Conservation (phyloP, 192 early-diverging fungal species). For the Coemansia sp. region DNA sequence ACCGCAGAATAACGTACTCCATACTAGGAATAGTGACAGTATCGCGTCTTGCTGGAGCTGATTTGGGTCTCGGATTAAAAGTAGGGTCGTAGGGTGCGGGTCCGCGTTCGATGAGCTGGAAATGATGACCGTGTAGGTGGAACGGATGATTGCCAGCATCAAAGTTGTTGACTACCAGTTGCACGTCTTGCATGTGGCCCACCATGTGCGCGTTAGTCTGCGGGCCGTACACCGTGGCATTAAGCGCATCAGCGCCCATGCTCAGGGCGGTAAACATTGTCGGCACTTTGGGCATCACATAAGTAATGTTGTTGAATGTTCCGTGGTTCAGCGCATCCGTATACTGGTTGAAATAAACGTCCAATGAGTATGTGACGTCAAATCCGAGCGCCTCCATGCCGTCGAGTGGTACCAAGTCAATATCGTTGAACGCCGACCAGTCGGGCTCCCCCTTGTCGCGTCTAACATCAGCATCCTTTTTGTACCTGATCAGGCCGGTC, state of each 20-base stretch:
- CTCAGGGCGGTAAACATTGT: conserved; percentile 67
- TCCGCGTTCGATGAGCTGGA: conserved; percentile 75
- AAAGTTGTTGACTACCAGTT: conserved; percentile 76
- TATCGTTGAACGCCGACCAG: conserved; percentile 62
- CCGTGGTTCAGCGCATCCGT: conserved; percentile 80
- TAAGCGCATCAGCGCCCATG: conserved; percentile 56
- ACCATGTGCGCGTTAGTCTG: conserved; percentile 66
- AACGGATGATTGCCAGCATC: conserved; percentile 76
- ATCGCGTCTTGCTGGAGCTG: conserved; percentile 72
- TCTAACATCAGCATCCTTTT: conserved; percentile 22
- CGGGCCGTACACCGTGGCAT: conserved; percentile 63
- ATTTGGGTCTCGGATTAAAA: conserved; percentile 41
- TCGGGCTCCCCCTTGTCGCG: conserved; percentile 17
- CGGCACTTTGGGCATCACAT: conserved; percentile 67
- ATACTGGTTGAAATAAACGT: conserved; percentile 66
- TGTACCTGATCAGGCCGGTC: conserved; percentile 63
- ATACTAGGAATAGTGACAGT: conserved; percentile 70
- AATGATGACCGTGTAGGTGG: conserved; percentile 85
- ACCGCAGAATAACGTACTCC: conserved; percentile 72
- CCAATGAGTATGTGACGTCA: conserved; percentile 58
- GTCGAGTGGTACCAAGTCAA: conserved; percentile 57
- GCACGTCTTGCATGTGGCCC: conserved; percentile 65
- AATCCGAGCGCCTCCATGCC: conserved; percentile 46
- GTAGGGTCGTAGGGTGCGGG: conserved; percentile 61
- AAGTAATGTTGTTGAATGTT: conserved; percentile 78